A percentile compares a stretch with the other conserved stretches of the same genome.
phyloP scores from a whole-genome alignment of 148 eudicot genomes.

The Agrostemma githago region DNA sequence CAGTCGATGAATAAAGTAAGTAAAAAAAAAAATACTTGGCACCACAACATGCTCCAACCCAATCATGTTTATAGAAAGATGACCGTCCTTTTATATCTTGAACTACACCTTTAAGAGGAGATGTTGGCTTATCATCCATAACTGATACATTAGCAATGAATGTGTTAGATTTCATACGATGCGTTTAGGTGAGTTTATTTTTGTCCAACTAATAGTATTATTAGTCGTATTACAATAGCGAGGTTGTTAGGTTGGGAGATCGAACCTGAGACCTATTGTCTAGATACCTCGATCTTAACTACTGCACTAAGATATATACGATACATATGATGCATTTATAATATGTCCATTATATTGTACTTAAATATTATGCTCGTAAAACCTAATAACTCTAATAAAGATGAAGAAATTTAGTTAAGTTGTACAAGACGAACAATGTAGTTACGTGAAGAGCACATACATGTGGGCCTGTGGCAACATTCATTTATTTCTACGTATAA shows the following conservation, averaged over 20 bases:
- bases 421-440: neutral
- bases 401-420: neutral
- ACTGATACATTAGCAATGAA: conserved; percentile 1
- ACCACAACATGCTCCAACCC: conserved; percentile 38
- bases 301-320: too few relatives aligned
- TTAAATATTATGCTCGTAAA: neutral
- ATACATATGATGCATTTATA: too few relatives aligned
- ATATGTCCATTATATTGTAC: neutral
- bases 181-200: too few relatives aligned
- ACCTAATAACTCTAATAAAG: neutral
- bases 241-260: too few relatives aligned
- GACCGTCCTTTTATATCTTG: conserved; percentile 42
- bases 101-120: conserved; percentile 39
- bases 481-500: neutral
- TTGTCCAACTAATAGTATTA: too few relatives aligned
- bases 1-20: too few relatives aligned
- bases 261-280: too few relatives aligned
- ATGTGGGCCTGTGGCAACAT: neutral
- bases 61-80: conserved; percentile 45
- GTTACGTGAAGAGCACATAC: neutral
- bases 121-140: conserved; percentile 39
- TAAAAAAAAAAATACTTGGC: conserved; percentile 37
- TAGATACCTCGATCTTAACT: too few relatives aligned
- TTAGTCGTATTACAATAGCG: too few relatives aligned
- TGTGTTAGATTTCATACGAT: neutral